Percentiles rank a stretch among this genome's conserved stretches.
phyloP scores from a whole-genome alignment of 2,329 filamentous ascomycete species.

The Neopestalotiopsis clavispora region DNA sequence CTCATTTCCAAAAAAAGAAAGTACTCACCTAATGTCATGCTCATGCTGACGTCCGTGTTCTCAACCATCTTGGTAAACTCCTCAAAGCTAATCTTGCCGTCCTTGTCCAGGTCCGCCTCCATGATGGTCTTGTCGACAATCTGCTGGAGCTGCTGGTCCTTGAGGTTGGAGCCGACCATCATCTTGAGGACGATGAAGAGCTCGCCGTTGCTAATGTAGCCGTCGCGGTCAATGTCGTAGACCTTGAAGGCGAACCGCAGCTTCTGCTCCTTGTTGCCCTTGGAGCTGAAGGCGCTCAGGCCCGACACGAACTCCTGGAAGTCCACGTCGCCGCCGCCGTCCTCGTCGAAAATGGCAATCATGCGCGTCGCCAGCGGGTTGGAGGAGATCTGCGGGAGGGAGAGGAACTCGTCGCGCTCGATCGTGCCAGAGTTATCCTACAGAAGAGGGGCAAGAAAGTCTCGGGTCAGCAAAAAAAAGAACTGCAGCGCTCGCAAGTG shows the following conservation, averaged over 20 bases:
- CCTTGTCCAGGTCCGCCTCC: slow-evolving; percentile 95
- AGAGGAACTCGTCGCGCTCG: slow-evolving; percentile 97
- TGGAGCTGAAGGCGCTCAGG: slow-evolving; percentile 92
- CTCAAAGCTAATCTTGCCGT: slow-evolving; percentile 98
- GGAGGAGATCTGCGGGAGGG: slow-evolving; percentile 94
- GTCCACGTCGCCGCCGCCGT: slow-evolving; percentile 96
- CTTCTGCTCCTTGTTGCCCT: slow-evolving; percentile 99
- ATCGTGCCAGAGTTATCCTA: slow-evolving; percentile 98
- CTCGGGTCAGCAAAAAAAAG: background rate
- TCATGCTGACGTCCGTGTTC: slow-evolving; percentile 82
- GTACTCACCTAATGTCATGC: slow-evolving; percentile 72
- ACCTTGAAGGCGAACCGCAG: slow-evolving; percentile 98
- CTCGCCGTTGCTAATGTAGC: slow-evolving; percentile 98
- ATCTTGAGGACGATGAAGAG: slow-evolving; percentile 99
- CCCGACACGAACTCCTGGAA: slow-evolving; percentile 99
- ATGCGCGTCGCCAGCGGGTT: slow-evolving; percentile 97
- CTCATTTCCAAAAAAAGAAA: background rate
- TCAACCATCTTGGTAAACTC: slow-evolving; percentile 99
- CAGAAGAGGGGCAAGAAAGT: slow-evolving; percentile 8
- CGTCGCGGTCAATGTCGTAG: slow-evolving; percentile 98
- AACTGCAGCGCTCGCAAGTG: background rate
- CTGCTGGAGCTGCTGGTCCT: slow-evolving; percentile 98
- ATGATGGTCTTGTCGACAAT: slow-evolving; percentile 99
- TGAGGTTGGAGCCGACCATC: slow-evolving; percentile 99
- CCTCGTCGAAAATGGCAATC: slow-evolving; percentile 99